A percentile compares a stretch with the other conserved stretches of the same genome.
Evolutionary conservation across 495 filamentous ascomycete species (phyloP).

Genomic region (Penicillium diatomitis): DNA sequence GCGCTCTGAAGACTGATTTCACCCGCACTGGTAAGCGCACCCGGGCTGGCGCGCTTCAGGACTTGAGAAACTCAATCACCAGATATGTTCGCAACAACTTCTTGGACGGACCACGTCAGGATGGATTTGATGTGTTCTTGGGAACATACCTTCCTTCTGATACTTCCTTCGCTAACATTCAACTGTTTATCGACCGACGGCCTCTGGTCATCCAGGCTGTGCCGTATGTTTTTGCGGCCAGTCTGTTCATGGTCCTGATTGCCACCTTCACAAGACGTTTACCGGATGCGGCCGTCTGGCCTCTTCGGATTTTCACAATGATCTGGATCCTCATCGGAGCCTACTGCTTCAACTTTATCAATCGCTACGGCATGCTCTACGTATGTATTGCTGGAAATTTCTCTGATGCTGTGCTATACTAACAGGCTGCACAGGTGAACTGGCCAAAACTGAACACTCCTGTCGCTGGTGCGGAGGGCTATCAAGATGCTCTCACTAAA

Average conservation of each 20-base stretch:
- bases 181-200: conserved; percentile 76
- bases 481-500: conserved; percentile 73
- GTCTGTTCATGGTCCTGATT: conserved; percentile 80
- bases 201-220: conserved; percentile 81
- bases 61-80: conserved; percentile 71
- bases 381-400: conserved; percentile 16
- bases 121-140: conserved; percentile 90
- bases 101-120: conserved; percentile 82
- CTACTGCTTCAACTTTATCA: conserved; percentile 67
- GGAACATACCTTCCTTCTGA: conserved; percentile 70
- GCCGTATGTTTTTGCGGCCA: conserved; percentile 81
- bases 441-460: conserved; percentile 94
- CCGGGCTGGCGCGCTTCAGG: conserved; percentile 68
- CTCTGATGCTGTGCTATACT: not conserved
- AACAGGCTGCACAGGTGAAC: conserved; percentile 42
- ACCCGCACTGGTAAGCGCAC: conserved; percentile 85
- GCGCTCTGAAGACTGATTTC: conserved; percentile 92
- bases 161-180: conserved; percentile 49
- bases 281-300: conserved; percentile 63
- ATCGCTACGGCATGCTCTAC: conserved; percentile 78
- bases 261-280: conserved; percentile 58
- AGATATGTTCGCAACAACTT: conserved; percentile 90
- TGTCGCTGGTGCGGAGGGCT: conserved; percentile 74
- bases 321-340: conserved; percentile 60
- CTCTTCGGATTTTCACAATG: conserved; percentile 66